A percentile compares a stretch with the other conserved stretches of the same genome.
These are phyloP conservation scores for Malus hybrid DNA, from an alignment of 331 rosid genomes.

Conservation along the genomic window DNA sequence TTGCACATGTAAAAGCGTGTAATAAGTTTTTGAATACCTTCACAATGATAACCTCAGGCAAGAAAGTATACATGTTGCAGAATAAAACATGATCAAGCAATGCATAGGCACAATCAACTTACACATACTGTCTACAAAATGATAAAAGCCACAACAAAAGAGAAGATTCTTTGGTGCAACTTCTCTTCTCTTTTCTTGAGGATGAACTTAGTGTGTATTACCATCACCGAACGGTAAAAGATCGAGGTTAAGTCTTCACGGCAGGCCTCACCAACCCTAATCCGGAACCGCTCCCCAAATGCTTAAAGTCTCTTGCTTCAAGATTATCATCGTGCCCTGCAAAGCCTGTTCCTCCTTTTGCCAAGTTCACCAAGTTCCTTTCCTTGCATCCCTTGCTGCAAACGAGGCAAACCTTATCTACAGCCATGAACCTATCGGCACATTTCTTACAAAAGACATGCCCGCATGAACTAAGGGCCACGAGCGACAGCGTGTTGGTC, in stretches of 20 bases:
- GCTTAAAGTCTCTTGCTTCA: constrained; percentile 89
- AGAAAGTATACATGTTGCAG: not conserved
- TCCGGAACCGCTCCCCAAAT: constrained; percentile 94
- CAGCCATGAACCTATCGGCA: constrained; percentile 81
- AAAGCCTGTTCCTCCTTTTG: constrained; percentile 89
- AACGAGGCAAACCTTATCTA: constrained; percentile 87
- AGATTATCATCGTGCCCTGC: constrained; percentile 85
- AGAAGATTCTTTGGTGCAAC: not conserved
- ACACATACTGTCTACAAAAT: not conserved
- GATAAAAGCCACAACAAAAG: not conserved
- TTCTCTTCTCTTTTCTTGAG: not conserved
- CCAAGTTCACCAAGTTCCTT: constrained; percentile 68
- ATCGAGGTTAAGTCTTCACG: constrained; percentile 46
- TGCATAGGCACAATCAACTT: not conserved
- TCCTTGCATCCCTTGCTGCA: constrained; percentile 83
- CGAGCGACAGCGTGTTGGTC: constrained; percentile 74
- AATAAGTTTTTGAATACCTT: too few relatives aligned
- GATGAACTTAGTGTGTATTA: not conserved
- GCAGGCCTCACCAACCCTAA: constrained; percentile 92
- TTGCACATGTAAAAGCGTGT: not conserved
- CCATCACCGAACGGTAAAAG: too few relatives aligned
- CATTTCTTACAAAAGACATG: constrained; percentile 95
- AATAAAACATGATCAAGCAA: not conserved
- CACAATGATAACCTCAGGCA: not conserved
- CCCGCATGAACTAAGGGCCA: constrained; percentile 85